phyloP scores from a whole-genome alignment of 139 green algal species.

The Nannochloris sp. region DNA sequence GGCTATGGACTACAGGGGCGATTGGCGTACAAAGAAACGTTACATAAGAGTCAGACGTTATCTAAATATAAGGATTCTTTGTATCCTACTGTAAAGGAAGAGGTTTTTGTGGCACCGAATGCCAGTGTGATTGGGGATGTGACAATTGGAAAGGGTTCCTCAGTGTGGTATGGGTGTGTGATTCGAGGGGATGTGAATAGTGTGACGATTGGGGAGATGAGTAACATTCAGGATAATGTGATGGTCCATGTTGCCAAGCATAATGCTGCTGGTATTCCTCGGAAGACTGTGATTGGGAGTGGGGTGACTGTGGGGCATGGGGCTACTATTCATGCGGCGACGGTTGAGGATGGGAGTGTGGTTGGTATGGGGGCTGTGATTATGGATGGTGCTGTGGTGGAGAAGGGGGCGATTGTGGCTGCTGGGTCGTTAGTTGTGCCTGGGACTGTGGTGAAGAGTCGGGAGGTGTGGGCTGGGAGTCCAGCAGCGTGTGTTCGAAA shows the following conservation, averaged over 20 bases:
- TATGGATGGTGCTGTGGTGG: conserved; percentile 73
- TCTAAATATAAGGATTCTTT: conserved; percentile 26
- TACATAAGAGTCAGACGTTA: conserved; percentile 33
- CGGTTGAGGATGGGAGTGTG: conserved; percentile 59
- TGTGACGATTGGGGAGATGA: conserved; percentile 71
- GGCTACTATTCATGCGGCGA: conserved; percentile 66
- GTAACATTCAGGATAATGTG: conserved; percentile 82
- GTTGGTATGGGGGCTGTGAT: conserved; percentile 88
- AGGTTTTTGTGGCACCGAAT: conserved; percentile 78
- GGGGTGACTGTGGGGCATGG: conserved; percentile 61
- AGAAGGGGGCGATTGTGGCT: conserved; percentile 68
- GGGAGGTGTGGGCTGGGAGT: conserved; percentile 87
- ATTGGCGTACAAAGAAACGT: conserved; percentile 39
- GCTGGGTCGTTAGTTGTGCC: conserved; percentile 72
- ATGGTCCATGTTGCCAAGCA: conserved; percentile 83
- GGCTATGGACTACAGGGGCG: conserved; percentile 38
- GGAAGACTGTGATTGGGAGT: conserved; percentile 65
- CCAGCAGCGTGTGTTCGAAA: conserved; percentile 78
- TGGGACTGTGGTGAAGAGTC: conserved; percentile 51
- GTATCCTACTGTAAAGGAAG: conserved; percentile 41
- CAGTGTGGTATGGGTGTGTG: conserved; percentile 86
- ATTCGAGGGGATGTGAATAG: conserved; percentile 86
- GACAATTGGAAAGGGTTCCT: conserved; percentile 59
- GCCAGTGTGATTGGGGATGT: conserved; percentile 89
- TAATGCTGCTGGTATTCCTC: conserved; percentile 32